Conservation (phyloP, 768 basidiomycete species). For the Boletus tomentosulus region DNA sequence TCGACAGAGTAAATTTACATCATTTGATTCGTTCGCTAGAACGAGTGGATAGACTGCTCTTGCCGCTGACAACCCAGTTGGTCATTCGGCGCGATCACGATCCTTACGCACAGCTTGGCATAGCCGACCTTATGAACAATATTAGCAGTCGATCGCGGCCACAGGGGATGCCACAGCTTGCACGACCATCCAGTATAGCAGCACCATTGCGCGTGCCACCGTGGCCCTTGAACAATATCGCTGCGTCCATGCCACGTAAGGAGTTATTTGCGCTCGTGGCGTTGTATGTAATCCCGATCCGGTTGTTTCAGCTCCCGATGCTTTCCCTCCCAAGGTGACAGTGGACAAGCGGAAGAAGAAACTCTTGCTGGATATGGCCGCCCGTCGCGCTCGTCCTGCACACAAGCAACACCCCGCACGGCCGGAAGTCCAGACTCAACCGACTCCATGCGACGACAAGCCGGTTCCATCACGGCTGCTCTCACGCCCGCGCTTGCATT, state of each 20-base stretch:
- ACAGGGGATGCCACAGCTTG: slow-evolving; percentile 17
- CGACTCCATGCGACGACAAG: slow-evolving; percentile 3
- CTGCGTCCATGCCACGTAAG: slow-evolving; percentile 39
- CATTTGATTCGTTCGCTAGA: slow-evolving; percentile 16
- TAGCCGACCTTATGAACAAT: slow-evolving; percentile 29
- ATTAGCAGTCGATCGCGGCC: slow-evolving; percentile 11
- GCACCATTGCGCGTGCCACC: slow-evolving; percentile 16
- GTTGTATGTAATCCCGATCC: slow-evolving; percentile 4
- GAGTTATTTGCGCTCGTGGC: slow-evolving; percentile 1
- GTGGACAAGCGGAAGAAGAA: slow-evolving; percentile 16
- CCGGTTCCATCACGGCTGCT: slow-evolving; percentile 8
- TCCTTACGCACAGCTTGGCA: slow-evolving; percentile 32
- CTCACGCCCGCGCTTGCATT: slow-evolving; percentile 21
- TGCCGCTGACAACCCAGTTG: slow-evolving; percentile 31
- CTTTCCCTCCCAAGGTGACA: slow-evolving; percentile 25
- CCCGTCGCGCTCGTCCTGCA: slow-evolving; percentile 21
- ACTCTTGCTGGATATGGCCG: slow-evolving; percentile 1
- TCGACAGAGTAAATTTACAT: slow-evolving; percentile 1
- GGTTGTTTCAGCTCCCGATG: slow-evolving; percentile 36
- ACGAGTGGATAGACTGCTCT: slow-evolving; percentile 31
- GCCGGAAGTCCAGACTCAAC: slow-evolving; percentile 8
- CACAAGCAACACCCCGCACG: slow-evolving; percentile 23
- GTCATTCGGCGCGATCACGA: slow-evolving; percentile 27
- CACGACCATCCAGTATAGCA: slow-evolving; percentile 9
- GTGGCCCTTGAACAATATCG: slow-evolving; percentile 22